A percentile compares a stretch with the other conserved stretches of the same genome.
phyloP scores from a whole-genome alignment of 1,139 yeast species.

The Blastobotrys petasosporus region DNA sequence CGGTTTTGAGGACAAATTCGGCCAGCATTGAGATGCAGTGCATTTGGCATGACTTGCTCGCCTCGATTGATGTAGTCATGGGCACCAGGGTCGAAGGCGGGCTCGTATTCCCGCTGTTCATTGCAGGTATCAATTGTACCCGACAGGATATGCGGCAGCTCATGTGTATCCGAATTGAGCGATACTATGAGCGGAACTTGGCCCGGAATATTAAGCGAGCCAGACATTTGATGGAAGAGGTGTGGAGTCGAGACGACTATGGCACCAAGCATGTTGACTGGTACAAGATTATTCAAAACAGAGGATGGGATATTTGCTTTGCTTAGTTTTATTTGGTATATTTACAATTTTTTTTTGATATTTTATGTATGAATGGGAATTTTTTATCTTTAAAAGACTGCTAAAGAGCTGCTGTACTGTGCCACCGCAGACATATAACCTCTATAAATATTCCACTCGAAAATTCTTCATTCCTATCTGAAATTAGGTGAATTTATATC shows the following conservation, averaged over 20 bases:
- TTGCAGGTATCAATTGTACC: constrained; percentile 67
- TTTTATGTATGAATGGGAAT: neutral
- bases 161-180: constrained; percentile 51
- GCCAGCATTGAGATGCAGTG: constrained; percentile 60
- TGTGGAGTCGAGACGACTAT: constrained; percentile 45
- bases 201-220: constrained; percentile 64
- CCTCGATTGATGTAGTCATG: constrained; percentile 55
- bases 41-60: constrained; percentile 48
- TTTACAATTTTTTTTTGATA: neutral
- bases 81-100: constrained; percentile 68
- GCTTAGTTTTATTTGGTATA: constrained; percentile 40
- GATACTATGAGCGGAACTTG: constrained; percentile 53
- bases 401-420: too few species aligned
- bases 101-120: constrained; percentile 67
- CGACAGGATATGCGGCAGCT: constrained; percentile 39
- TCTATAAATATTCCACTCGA: too few species aligned
- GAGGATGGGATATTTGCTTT: constrained; percentile 77
- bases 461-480: too few species aligned
- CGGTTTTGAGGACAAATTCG: constrained; percentile 56
- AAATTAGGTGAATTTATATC: too few species aligned
- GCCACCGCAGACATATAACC: too few species aligned
- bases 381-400: too few species aligned
- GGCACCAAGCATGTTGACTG: constrained; percentile 55
- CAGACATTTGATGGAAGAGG: constrained; percentile 51
- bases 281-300: constrained; percentile 56